Conservation (phyloP, 2,329 filamentous ascomycete species). For the Xylaria multiplex region DNA sequence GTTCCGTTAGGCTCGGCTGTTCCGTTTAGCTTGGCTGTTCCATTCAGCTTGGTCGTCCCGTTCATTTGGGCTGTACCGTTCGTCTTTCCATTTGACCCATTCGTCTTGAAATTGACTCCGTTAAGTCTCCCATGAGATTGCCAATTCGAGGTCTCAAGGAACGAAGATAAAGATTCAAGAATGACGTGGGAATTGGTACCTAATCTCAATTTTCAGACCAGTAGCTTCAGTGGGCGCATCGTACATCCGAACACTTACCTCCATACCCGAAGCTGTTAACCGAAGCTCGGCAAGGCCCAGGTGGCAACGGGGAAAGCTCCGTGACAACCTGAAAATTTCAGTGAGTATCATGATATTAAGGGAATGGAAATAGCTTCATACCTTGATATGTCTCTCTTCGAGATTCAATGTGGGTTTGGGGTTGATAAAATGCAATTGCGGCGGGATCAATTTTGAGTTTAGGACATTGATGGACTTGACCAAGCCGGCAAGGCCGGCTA, state of each 20-base stretch:
- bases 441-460: slow-evolving; percentile 16
- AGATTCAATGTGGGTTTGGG: slow-evolving; percentile 19
- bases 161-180: slow-evolving; percentile 21
- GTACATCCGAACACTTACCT: not conserved
- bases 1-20: too few relatives aligned
- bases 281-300: slow-evolving; percentile 24
- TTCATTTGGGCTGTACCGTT: not conserved
- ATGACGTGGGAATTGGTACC: slow-evolving; percentile 22
- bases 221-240: not conserved
- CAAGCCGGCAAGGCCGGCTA: slow-evolving; percentile 21
- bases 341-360: not conserved
- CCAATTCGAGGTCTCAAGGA: slow-evolving; percentile 17
- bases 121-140: not conserved
- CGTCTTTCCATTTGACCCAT: not conserved
- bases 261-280: slow-evolving; percentile 29
- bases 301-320: slow-evolving; percentile 16
- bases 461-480: slow-evolving; percentile 23
- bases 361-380: not conserved
- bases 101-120: not conserved
- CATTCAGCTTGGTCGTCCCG: not conserved
- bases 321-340: slow-evolving; percentile 10
- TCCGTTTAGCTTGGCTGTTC: not conserved
- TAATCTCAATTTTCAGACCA: not conserved
- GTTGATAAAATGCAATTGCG: slow-evolving; percentile 16
- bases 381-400: slow-evolving; percentile 13